These are phyloP conservation scores for Ophiostoma ulmi DNA, from an alignment of 2,329 filamentous ascomycete species.

Conservation along the genomic window DNA sequence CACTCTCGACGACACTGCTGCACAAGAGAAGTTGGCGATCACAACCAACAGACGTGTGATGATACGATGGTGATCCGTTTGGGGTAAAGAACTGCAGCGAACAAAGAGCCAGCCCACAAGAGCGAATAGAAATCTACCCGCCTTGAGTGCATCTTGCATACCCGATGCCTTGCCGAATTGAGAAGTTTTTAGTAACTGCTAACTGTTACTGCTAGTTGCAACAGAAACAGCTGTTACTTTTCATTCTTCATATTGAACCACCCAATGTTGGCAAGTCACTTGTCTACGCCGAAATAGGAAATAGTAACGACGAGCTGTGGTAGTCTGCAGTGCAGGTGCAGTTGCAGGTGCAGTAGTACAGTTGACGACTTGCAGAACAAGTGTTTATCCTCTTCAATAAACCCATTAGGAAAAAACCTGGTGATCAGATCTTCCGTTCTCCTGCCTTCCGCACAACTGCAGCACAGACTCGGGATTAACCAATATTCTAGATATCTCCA, in stretches of 20 bases:
- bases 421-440: background rate
- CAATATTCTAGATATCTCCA: background rate
- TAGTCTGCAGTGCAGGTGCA: background rate
- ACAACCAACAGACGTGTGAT: conserved; percentile 6
- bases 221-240: too few relatives aligned
- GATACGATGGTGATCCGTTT: background rate
- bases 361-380: background rate
- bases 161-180: background rate
- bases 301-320: conserved; percentile 9
- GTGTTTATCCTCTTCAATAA: background rate
- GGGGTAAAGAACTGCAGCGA: background rate
- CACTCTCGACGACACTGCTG: background rate
- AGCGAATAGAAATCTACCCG: conserved; percentile 1
- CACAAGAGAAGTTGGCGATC: background rate
- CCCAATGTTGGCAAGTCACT: background rate
- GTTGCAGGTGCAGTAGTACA: background rate
- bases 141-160: conserved; percentile 9
- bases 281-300: background rate
- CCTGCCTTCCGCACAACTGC: background rate
- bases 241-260: background rate
- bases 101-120: conserved; percentile 4
- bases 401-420: background rate
- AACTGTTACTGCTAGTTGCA: too few relatives aligned
- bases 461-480: background rate
- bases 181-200: background rate